Base-by-base conservation (phyloP, 2,329 filamentous ascomycete species). In the Fusarium sp. region DNA sequence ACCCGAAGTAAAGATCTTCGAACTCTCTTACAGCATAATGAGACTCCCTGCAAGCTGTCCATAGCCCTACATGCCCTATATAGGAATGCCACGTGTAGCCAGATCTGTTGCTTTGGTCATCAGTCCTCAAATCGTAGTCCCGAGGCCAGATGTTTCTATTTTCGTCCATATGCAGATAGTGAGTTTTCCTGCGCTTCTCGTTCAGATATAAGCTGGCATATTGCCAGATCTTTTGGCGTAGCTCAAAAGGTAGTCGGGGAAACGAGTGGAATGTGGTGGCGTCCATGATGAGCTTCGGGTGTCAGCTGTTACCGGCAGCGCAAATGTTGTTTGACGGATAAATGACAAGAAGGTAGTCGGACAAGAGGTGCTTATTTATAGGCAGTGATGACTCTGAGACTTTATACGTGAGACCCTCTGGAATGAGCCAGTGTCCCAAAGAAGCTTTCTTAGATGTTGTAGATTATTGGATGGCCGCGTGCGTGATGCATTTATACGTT, bases 181-280 rank as follows among this genome's bases (percentile, higher is more conserved):
- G 11, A n/a, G 32, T 50, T 3, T n/a, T 15, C 5, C 47, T 18
- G 0, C 11, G 22, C 14, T 10, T n/a, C 22, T 50, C 47, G 3
- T 1, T 17, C 20, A 18, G 28, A 14, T 9, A 22, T 0, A 6
- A 8, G 28, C 47, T 13, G 11, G 28, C 20, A 32, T 32, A 0
- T 30, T 50, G 15, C 22, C 47, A 50, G 20, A 50, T 32, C 18
- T n/a, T 7, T 15, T 50, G 22, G 2, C 47, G 47, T 3, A 50
- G 3, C 28, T 50, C 47, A 6, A 10, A 32, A 18, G 47, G 47
- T 9, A 50, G 22, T 30, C 5, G 22, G 11, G 47, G 28, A 50
- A 50, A 50, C 0, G 8, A 5, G 15, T 50, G 15, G 20, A 50
- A 50, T 32, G 14, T n/a, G 3, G 14, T n/a, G 22, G 15, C 13